Conservation (phyloP, 75 land plant genomes). For the Gnetum montanum region DNA sequence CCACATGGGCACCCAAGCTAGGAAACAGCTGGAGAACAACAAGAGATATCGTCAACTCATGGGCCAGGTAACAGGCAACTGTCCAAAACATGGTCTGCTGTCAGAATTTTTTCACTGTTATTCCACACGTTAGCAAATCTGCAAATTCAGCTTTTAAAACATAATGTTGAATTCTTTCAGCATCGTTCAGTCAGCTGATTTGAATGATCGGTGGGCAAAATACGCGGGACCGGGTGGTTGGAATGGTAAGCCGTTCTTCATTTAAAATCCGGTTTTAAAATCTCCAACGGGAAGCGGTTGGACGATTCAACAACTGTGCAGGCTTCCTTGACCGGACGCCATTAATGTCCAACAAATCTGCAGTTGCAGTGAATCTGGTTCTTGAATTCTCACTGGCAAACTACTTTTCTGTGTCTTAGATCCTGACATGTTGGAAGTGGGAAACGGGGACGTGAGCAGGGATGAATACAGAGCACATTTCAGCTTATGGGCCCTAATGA, state of each 20-base stretch:
- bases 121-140: too few species aligned
- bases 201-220: conserved; percentile 33
- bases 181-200: conserved; percentile 23
- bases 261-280: too few species aligned
- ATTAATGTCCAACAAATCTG: too few species aligned
- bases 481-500: conserved; percentile 81
- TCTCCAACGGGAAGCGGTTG: too few species aligned
- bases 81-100: too few species aligned
- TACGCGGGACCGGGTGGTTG: conserved; percentile 46
- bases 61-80: conserved; percentile 19
- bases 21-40: conserved; percentile 52
- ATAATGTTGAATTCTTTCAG: conserved; percentile 15
- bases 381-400: too few species aligned
- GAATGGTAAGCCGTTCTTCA: conserved; percentile 24
- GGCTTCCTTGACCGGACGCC: too few species aligned
- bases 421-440: conserved; percentile 93
- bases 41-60: conserved; percentile 23
- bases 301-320: too few species aligned
- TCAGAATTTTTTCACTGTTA: too few species aligned
- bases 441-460: conserved; percentile 76
- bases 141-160: neutral
- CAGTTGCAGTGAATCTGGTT: neutral
- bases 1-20: conserved; percentile 31
- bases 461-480: conserved; percentile 76
- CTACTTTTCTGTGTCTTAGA: conserved; percentile 38